phyloP scores from a whole-genome alignment of 305 asterid genomes.

The Nicotiana rustica region DNA sequence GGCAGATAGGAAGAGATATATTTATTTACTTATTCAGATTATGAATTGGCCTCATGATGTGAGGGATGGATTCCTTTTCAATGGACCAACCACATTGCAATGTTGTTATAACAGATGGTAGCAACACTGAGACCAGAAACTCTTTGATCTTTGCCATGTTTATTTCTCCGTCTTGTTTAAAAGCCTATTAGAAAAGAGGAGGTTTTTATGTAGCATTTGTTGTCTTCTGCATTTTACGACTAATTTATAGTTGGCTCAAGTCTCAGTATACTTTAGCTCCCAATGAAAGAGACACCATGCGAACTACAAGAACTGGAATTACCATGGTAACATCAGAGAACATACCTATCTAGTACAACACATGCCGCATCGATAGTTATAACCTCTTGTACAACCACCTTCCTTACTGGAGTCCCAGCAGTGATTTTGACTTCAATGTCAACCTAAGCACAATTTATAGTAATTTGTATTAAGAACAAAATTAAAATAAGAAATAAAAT shows the following conservation, averaged over 20 bases:
- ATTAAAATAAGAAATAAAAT: not conserved
- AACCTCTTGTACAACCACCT: constrained; percentile 70
- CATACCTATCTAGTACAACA: constrained; percentile 82
- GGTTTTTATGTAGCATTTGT: not conserved
- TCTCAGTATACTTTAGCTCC: not conserved
- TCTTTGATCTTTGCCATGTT: constrained; percentile 24
- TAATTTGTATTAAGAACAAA: constrained; percentile 28
- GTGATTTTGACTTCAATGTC: constrained; percentile 79
- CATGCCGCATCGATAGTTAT: constrained; percentile 56
- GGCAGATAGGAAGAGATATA: not conserved
- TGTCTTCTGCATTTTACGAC: not conserved
- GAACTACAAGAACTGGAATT: constrained; percentile 1
- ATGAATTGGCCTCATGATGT: not conserved
- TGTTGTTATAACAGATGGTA: constrained; percentile 5
- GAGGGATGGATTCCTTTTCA: not conserved
- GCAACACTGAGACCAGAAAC: constrained; percentile 24
- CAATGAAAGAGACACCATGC: not conserved
- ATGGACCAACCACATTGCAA: not conserved
- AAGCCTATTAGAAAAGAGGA: not conserved
- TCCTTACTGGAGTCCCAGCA: constrained; percentile 74
- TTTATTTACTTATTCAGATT: not conserved
- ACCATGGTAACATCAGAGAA: constrained; percentile 30
- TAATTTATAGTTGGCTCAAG: not conserved
- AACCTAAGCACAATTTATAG: constrained; percentile 51
- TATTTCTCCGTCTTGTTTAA: constrained; percentile 12